Conservation (phyloP, 2,329 filamentous ascomycete genomes). For the Leptographium flavum region DNA sequence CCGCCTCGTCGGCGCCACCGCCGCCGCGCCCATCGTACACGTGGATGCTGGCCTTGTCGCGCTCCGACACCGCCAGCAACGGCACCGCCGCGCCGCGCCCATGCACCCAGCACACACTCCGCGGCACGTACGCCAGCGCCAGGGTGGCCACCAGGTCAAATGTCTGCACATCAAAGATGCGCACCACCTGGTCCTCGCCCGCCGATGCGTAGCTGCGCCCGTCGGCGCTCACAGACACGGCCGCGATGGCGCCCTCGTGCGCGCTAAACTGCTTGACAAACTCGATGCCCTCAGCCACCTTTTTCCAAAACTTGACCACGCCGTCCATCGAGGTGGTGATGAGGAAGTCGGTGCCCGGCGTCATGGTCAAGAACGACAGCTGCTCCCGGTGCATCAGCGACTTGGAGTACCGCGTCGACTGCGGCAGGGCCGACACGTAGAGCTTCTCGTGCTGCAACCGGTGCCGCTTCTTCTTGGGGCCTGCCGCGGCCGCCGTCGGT, state of each 20-base stretch:
- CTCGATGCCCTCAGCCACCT: conserved; percentile 76
- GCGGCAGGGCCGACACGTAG: conserved; percentile 79
- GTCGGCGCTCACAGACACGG: conserved; percentile 75
- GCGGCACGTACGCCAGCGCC: conserved; percentile 59
- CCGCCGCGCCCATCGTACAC: conserved; percentile 76
- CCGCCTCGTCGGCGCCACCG: not conserved
- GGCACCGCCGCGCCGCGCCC: conserved; percentile 76
- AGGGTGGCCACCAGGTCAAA: conserved; percentile 81
- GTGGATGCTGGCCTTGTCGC: conserved; percentile 55
- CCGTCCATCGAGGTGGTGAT: conserved; percentile 90
- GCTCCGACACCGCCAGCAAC: conserved; percentile 69
- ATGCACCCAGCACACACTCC: conserved; percentile 85
- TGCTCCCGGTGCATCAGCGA: conserved; percentile 99
- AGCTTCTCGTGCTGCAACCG: conserved; percentile 90
- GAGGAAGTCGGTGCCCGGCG: conserved; percentile 83
- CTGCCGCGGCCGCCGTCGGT: conserved; percentile 56
- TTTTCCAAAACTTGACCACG: conserved; percentile 99
- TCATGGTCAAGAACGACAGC: conserved; percentile 74
- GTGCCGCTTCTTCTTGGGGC: conserved; percentile 79
- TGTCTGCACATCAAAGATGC: conserved; percentile 70
- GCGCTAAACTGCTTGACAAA: conserved; percentile 98
- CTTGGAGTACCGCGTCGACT: conserved; percentile 71
- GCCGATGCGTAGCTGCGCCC: conserved; percentile 88
- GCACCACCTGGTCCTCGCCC: conserved; percentile 63
- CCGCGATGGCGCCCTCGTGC: conserved; percentile 71